These are phyloP conservation scores for Massariosphaeria phaeospora DNA, from an alignment of 495 filamentous ascomycete species.

Conservation along the genomic window DNA sequence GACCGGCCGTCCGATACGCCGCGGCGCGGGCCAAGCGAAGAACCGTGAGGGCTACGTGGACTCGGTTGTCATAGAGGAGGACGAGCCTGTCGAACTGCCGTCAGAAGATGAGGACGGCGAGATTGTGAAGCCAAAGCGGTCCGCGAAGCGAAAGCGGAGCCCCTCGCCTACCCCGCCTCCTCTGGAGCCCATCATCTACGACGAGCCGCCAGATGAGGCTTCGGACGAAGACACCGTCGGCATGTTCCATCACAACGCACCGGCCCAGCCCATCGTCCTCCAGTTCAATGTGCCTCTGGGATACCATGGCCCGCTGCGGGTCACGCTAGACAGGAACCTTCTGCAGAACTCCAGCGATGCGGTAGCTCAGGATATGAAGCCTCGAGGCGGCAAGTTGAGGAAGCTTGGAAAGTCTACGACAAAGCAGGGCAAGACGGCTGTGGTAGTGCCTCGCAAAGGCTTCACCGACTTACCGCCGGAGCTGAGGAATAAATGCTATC, in stretches of 20 bases:
- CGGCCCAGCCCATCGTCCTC: slow-evolving; percentile 18
- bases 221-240: slow-evolving; percentile 12
- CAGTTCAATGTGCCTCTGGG: slow-evolving; percentile 36
- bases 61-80: slow-evolving; percentile 26
- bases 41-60: slow-evolving; percentile 15
- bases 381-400: not conserved
- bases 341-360: not conserved
- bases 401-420: not conserved
- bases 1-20: slow-evolving; percentile 28
- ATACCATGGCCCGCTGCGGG: slow-evolving; percentile 34
- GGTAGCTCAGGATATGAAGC: not conserved
- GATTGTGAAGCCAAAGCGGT: slow-evolving; percentile 1
- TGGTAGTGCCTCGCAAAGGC: slow-evolving; percentile 12
- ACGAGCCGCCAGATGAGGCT: slow-evolving; percentile 11
- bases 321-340: slow-evolving; percentile 26
- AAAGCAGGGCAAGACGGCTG: not conserved
- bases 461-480: slow-evolving; percentile 41
- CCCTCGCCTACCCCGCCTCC: slow-evolving; percentile 30
- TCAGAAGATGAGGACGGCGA: slow-evolving; percentile 30
- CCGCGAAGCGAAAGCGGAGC: slow-evolving; percentile 21
- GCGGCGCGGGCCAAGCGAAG: slow-evolving; percentile 22
- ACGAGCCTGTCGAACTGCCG: slow-evolving; percentile 19
- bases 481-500: slow-evolving; percentile 42
- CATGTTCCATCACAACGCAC: slow-evolving; percentile 2
- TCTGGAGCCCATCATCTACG: slow-evolving; percentile 24